These are phyloP conservation scores for Dichotomopilus funicola DNA, from an alignment of 2,329 filamentous ascomycete genomes.

Conservation along the genomic window DNA sequence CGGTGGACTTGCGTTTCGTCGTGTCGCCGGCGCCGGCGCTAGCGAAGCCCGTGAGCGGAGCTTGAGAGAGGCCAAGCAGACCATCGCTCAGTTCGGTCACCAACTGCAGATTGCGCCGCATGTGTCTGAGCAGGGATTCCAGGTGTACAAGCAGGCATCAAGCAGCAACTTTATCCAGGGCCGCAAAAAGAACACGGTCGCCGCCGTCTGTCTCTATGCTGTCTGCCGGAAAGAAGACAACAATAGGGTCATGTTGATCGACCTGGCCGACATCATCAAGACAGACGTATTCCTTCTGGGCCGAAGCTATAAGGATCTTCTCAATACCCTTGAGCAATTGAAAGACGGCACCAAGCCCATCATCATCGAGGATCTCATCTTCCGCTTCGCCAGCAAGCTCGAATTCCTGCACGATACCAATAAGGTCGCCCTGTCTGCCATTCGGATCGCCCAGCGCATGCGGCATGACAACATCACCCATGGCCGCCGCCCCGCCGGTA, in stretches of 20 bases:
- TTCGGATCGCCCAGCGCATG: slow-evolving; percentile 86
- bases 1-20: slow-evolving; percentile 52
- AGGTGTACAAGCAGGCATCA: slow-evolving; percentile 70
- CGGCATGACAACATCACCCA: slow-evolving; percentile 96
- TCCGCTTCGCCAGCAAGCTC: slow-evolving; percentile 82
- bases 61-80: slow-evolving; percentile 49
- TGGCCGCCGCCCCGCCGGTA: slow-evolving; percentile 84
- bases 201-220: slow-evolving; percentile 85
- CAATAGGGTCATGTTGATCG: slow-evolving; percentile 88
- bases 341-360: slow-evolving; percentile 55
- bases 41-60: slow-evolving; percentile 54
- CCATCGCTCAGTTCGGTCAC: slow-evolving; percentile 57
- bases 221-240: slow-evolving; percentile 73
- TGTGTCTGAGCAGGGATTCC: slow-evolving; percentile 58
- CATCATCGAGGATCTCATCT: slow-evolving; percentile 83
- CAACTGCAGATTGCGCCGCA: slow-evolving; percentile 55
- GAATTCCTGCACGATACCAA: slow-evolving; percentile 80
- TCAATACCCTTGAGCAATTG: slow-evolving; percentile 59
- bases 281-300: slow-evolving; percentile 92
- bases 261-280: slow-evolving; percentile 76
- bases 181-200: slow-evolving; percentile 75
- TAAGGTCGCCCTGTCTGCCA: slow-evolving; percentile 81
- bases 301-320: slow-evolving; percentile 76
- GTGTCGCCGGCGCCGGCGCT: slow-evolving; percentile 47
- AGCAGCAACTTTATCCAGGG: slow-evolving; percentile 77